phyloP scores from a whole-genome alignment of 495 filamentous ascomycete genomes.

The Aspergillus cristatus region DNA sequence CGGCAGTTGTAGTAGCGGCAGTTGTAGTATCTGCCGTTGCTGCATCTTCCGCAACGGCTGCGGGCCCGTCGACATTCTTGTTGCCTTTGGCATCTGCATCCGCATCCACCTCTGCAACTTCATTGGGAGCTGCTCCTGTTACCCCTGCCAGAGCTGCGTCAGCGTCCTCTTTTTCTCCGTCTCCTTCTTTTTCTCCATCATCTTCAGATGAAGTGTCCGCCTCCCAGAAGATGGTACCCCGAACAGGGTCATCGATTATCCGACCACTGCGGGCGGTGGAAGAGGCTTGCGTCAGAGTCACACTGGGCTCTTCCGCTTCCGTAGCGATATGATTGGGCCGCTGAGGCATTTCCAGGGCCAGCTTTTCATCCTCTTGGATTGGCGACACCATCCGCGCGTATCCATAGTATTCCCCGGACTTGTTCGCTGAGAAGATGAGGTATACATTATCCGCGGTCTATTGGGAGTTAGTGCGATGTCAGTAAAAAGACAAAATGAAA shows the following conservation, averaged over 20 bases:
- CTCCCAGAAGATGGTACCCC: slow-evolving; percentile 97
- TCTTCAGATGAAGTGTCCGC: slow-evolving; percentile 55
- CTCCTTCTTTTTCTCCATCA: too few species aligned
- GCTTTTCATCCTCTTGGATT: slow-evolving; percentile 66
- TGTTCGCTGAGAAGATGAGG: slow-evolving; percentile 94
- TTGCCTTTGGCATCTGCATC: slow-evolving; percentile 23
- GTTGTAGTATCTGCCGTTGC: too few species aligned
- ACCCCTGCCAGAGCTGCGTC: too few species aligned
- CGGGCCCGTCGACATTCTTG: slow-evolving; percentile 28
- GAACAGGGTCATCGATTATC: slow-evolving; percentile 86
- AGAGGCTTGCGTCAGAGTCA: slow-evolving; percentile 72
- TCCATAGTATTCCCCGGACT: slow-evolving; percentile 95
- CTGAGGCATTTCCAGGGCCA: slow-evolving; percentile 46
- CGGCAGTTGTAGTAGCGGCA: too few species aligned
- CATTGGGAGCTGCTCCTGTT: too few species aligned
- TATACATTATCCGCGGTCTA: slow-evolving; percentile 84
- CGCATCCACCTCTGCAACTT: slow-evolving; percentile 1
- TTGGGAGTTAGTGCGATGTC: slow-evolving; percentile 1
- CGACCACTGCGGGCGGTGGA: slow-evolving; percentile 72
- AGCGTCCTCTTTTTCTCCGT: slow-evolving; percentile 22
- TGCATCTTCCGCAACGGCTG: slow-evolving; percentile 23
- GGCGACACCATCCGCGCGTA: slow-evolving; percentile 87
- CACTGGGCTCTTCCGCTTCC: slow-evolving; percentile 43
- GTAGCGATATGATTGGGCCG: slow-evolving; percentile 46
- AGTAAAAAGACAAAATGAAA: slow-evolving; percentile 1